Percentiles rank a stretch among this genome's conserved stretches.
Evolutionary conservation across 1,284 basidiomycete species (phyloP).

Genomic region (Marasmius fiardii): DNA sequence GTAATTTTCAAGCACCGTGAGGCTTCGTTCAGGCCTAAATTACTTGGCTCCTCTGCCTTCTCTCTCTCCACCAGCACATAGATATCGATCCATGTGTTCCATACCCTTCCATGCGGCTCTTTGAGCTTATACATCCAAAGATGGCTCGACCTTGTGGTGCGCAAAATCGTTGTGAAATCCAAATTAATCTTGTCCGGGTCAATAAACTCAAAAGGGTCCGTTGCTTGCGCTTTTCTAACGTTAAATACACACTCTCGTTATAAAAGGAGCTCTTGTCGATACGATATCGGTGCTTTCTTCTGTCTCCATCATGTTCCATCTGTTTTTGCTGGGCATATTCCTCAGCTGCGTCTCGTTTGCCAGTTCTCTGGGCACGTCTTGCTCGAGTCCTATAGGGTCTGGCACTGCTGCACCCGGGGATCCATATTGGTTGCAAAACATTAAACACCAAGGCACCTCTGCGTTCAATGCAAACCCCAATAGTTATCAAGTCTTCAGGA

Average conservation of each 20-base stretch:
- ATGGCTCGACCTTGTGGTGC: neutral
- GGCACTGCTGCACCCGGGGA: slow-evolving; percentile 38
- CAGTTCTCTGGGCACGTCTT: slow-evolving; percentile 39
- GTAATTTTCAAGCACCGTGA: neutral
- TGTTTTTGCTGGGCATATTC: slow-evolving; percentile 10
- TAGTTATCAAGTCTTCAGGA: slow-evolving; percentile 55
- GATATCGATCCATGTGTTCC: neutral
- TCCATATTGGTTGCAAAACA: slow-evolving; percentile 53
- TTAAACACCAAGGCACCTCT: slow-evolving; percentile 47
- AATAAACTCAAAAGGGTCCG: neutral
- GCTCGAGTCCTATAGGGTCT: slow-evolving; percentile 35
- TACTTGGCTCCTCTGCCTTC: too few relatives aligned
- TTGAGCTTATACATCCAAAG: neutral
- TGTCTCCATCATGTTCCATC: neutral
- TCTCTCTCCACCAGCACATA: neutral
- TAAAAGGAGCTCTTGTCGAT: too few relatives aligned
- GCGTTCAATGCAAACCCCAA: slow-evolving; percentile 42
- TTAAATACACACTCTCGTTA: neutral
- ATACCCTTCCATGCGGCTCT: neutral
- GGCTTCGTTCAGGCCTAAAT: neutral
- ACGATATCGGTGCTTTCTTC: neutral
- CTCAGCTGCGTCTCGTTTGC: slow-evolving; percentile 21
- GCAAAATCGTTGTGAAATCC: neutral
- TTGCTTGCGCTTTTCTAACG: neutral
- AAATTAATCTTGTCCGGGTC: neutral